Evolutionary conservation across 352 stramenopile species (phyloP).

Genomic region (Phytophthora niederhauseri): DNA sequence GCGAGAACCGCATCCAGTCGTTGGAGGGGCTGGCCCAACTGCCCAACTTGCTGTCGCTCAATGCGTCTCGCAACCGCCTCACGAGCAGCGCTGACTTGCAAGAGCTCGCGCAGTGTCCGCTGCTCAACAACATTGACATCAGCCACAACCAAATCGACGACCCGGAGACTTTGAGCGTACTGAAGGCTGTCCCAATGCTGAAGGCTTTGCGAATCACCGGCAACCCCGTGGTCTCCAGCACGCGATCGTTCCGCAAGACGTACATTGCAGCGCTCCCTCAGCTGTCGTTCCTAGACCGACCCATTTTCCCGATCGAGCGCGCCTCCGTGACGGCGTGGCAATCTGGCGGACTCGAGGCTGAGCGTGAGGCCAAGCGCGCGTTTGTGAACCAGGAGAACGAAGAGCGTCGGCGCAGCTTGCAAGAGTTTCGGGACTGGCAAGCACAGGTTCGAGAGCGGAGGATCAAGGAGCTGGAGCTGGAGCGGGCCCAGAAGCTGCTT

Average conservation of each 20-base stretch:
- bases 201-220: constrained; percentile 81
- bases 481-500: constrained; percentile 45
- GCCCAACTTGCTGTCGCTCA: constrained; percentile 85
- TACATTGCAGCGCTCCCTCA: constrained; percentile 86
- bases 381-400: constrained; percentile 87
- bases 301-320: constrained; percentile 94
- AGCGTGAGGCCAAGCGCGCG: constrained; percentile 70
- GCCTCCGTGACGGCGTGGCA: constrained; percentile 85
- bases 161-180: constrained; percentile 70
- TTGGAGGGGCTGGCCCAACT: constrained; percentile 86
- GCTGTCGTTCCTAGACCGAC: constrained; percentile 94
- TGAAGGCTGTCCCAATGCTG: constrained; percentile 84
- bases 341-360: constrained; percentile 88
- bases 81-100: constrained; percentile 66
- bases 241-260: constrained; percentile 94
- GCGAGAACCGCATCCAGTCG: constrained; percentile 89
- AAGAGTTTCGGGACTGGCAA: constrained; percentile 87
- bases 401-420: constrained; percentile 60
- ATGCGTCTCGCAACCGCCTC: constrained; percentile 91
- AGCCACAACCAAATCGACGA: constrained; percentile 93
- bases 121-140: constrained; percentile 93
- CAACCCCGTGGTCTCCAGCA: constrained; percentile 92
- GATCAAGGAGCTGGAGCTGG: constrained; percentile 58
- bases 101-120: constrained; percentile 71
- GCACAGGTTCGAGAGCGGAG: constrained; percentile 66